Conservation (phyloP, 495 filamentous ascomycete genomes). For the Podospora conica region DNA sequence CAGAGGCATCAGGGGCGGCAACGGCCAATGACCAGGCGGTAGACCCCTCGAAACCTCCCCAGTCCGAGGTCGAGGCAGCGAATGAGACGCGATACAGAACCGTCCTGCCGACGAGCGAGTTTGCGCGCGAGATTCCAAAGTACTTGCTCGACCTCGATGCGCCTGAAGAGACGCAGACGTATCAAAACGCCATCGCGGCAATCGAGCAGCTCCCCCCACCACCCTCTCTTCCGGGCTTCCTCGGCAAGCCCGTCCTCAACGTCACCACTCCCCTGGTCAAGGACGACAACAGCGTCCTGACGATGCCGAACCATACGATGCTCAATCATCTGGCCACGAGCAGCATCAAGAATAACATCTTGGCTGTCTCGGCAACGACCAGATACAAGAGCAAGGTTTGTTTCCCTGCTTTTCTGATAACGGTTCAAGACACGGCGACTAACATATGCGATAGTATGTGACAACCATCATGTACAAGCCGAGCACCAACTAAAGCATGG, state of each 20-base stretch:
- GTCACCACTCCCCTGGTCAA: constrained; percentile 75
- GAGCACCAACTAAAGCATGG: constrained; percentile 36
- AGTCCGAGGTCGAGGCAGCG: constrained; percentile 33
- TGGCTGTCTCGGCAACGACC: constrained; percentile 96
- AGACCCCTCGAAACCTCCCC: constrained; percentile 28
- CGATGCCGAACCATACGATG: constrained; percentile 94
- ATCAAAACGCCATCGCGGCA: constrained; percentile 60
- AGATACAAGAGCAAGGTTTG: constrained; percentile 90
- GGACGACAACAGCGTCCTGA: constrained; percentile 93
- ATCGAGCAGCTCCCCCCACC: constrained; percentile 73
- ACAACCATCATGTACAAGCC: constrained; percentile 98
- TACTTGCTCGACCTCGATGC: constrained; percentile 83
- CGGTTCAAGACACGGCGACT: neutral
- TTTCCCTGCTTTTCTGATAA: neutral
- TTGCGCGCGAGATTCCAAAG: constrained; percentile 64
- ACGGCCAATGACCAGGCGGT: constrained; percentile 24
- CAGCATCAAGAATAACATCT: constrained; percentile 91
- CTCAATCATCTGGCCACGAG: constrained; percentile 97
- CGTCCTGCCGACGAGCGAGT: constrained; percentile 41
- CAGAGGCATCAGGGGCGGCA: constrained; percentile 10
- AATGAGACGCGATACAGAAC: constrained; percentile 37
- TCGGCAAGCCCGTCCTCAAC: constrained; percentile 92
- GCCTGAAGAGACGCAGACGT: constrained; percentile 65
- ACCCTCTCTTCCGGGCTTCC: constrained; percentile 81
- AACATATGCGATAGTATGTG: constrained; percentile 64